phyloP scores from a whole-genome alignment of 192 early-diverging fungal species.

The Entomortierella lignicola region DNA sequence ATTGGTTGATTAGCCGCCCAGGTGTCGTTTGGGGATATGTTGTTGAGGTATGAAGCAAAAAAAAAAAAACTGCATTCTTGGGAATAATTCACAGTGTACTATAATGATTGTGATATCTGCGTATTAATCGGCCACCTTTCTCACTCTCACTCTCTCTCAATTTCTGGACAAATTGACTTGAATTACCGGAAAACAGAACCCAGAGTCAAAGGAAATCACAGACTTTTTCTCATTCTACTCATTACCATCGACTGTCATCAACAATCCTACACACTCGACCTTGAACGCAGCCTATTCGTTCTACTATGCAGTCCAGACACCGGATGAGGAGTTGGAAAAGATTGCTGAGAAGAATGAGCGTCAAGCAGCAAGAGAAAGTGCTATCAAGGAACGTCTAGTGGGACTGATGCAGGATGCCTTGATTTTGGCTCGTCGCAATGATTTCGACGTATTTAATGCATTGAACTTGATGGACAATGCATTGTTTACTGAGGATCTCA shows the following conservation, averaged over 20 bases:
- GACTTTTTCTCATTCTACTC: slow-evolving; percentile 97
- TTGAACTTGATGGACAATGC: slow-evolving; percentile 93
- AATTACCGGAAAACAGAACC: slow-evolving; percentile 31
- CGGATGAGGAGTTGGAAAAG: slow-evolving; percentile 26
- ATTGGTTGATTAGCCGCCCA: too few relatives aligned
- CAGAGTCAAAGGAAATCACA: slow-evolving; percentile 72
- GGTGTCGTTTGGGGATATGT: slow-evolving; percentile 95
- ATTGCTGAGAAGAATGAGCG: slow-evolving; percentile 51
- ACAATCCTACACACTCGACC: slow-evolving; percentile 73
- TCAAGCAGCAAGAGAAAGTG: slow-evolving; percentile 55
- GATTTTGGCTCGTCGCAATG: slow-evolving; percentile 73
- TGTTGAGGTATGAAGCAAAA: slow-evolving; percentile 79
- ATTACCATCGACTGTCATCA: slow-evolving; percentile 92
- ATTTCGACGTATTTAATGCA: slow-evolving; percentile 97
- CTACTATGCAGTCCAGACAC: slow-evolving; percentile 83
- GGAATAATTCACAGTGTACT: too few relatives aligned
- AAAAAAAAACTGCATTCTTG: too few relatives aligned
- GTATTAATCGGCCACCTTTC: neutral
- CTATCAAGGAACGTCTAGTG: slow-evolving; percentile 64
- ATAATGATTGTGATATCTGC: too few relatives aligned
- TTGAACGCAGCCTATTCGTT: slow-evolving; percentile 95
- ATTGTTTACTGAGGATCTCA: slow-evolving; percentile 81
- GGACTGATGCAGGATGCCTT: slow-evolving; percentile 84
- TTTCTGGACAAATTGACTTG: too few relatives aligned
- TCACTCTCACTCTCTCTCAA: neutral